Conservation (phyloP, 2,329 filamentous ascomycete species). For the Pseudopyricularia cyperi region DNA sequence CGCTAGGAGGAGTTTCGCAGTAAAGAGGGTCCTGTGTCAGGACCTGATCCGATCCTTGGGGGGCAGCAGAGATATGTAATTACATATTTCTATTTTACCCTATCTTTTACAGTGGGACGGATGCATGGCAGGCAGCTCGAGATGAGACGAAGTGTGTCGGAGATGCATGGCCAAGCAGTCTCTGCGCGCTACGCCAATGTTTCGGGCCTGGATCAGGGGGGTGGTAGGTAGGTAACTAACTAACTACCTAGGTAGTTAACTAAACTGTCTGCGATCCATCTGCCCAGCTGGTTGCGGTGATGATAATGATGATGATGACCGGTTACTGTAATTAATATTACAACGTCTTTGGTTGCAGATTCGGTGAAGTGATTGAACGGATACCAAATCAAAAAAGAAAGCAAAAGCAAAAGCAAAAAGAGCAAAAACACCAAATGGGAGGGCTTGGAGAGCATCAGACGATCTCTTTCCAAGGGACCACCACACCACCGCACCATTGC, state of each 20-base stretch:
- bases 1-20: conserved; percentile 32
- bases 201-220: conserved; percentile 23
- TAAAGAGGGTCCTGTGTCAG: conserved; percentile 23
- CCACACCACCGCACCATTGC: too few species aligned
- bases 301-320: too few species aligned
- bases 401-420: too few species aligned
- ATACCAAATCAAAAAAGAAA: too few species aligned
- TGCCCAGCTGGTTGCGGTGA: not conserved
- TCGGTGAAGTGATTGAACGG: too few species aligned
- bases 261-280: not conserved
- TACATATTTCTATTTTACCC: too few species aligned
- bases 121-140: conserved; percentile 13
- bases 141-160: conserved; percentile 32
- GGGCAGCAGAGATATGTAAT: too few species aligned
- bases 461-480: too few species aligned
- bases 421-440: too few species aligned
- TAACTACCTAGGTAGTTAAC: not conserved
- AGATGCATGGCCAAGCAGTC: conserved; percentile 26
- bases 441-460: not conserved
- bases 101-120: conserved; percentile 7
- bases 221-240: conserved; percentile 1
- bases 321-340: too few species aligned
- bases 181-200: conserved; percentile 19
- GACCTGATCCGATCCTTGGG: conserved; percentile 13
- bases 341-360: too few species aligned